Base-by-base conservation (phyloP, 305 asterid genomes). In the Fraxinus angustifolia region DNA sequence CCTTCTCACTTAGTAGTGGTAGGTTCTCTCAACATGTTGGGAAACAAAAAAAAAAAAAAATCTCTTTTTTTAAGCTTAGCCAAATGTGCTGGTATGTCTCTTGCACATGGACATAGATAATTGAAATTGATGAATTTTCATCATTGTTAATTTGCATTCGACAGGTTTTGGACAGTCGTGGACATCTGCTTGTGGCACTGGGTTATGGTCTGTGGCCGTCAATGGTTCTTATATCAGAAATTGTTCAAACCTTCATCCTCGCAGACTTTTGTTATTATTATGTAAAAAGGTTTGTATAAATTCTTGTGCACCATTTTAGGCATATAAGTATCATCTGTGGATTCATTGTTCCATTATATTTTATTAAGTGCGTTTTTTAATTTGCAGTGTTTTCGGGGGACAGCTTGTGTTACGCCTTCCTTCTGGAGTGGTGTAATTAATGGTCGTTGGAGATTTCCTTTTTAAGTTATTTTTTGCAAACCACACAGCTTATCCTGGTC, bases 221-320 rank as follows among this genome's bases (percentile, higher is more conserved):
- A 0, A 86, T 90, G 93, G 93, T 90, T 83, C 92, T 90, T 48
- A 81, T 90, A 73, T 90, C 92, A 17, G 93, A 90, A 85, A 85
- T 90, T 2, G 90, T 90, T 79, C 93, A 90, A 78, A 90, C 93
- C 68, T 90, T 90, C 84, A 90, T 90, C 83, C 87, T 90, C n/a
- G 93, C 93, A 16, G 93, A 90, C 84, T 90, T 90, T 73, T 90
- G 93, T 87, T 90, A 90, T 75, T 90, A 90, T 87, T 90, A 90
- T 50, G 91, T 90, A 12, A 87, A 89, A 86, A 90, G 93, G 93
- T 89, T 17, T 2, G 78, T 3, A 35, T 21, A 71, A 73, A 1
- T 35, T 75, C 53, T 81, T 21, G 34, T 60, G 38, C 10, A 21
- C 60, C 16, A 23, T 17, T 38, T 14, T 71, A 40, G 1, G 14